Percentiles rank a stretch among this genome's conserved stretches.
Evolutionary conservation across 1,139 yeast species (phyloP).

Genomic region (Lodderomyces pseudojiufengensis): DNA sequence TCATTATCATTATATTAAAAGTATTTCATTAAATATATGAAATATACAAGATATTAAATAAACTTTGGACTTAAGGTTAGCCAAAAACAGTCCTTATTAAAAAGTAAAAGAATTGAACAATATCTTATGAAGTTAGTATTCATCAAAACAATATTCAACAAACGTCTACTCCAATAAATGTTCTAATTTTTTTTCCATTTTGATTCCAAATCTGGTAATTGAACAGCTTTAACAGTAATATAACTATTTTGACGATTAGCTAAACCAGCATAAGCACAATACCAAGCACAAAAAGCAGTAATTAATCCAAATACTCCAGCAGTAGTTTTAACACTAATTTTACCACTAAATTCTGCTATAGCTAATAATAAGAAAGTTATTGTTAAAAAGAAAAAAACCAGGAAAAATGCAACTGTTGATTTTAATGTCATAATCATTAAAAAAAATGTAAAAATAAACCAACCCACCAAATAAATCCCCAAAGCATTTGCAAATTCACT

Average conservation of each 20-base stretch:
- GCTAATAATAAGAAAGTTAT: slow-evolving; percentile 68
- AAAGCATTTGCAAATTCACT: slow-evolving; percentile 45
- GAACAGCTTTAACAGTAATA: slow-evolving; percentile 52
- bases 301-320: slow-evolving; percentile 82
- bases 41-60: neutral
- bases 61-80: neutral
- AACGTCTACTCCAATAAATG: too few relatives aligned
- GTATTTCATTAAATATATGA: too few relatives aligned
- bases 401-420: slow-evolving; percentile 75
- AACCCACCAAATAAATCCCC: slow-evolving; percentile 72
- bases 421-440: slow-evolving; percentile 65
- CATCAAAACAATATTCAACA: too few relatives aligned
- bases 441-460: slow-evolving; percentile 77
- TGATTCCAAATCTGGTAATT: slow-evolving; percentile 39
- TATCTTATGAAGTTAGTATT: too few relatives aligned
- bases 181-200: slow-evolving; percentile 7
- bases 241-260: slow-evolving; percentile 71
- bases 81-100: too few relatives aligned
- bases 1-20: too few relatives aligned
- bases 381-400: slow-evolving; percentile 59
- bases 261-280: slow-evolving; percentile 89
- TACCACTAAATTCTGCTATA: slow-evolving; percentile 46
- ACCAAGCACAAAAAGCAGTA: slow-evolving; percentile 81
- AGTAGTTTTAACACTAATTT: slow-evolving; percentile 46
- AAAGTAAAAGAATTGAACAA: too few relatives aligned